phyloP scores from a whole-genome alignment of 331 rosid genomes.

The Dryas integrifolia region DNA sequence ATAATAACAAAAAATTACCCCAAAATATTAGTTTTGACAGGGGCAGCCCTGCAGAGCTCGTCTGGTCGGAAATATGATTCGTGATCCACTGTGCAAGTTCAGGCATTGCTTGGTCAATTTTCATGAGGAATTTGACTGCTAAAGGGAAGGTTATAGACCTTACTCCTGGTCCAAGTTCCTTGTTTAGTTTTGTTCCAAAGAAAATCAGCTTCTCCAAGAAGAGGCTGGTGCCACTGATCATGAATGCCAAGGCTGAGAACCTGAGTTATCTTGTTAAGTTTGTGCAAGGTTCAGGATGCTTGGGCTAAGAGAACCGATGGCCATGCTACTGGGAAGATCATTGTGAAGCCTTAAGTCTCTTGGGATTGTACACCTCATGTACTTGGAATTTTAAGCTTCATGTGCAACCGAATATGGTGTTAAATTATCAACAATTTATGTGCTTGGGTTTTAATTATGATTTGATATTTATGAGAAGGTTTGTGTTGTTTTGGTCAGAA shows the following conservation, averaged over 20 bases:
- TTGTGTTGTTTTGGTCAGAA: no score
- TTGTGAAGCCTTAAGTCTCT: constrained; percentile 41
- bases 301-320: constrained; percentile 77
- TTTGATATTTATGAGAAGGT: no score
- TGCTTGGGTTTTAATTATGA: no score
- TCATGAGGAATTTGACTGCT: constrained; percentile 50
- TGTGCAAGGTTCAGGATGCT: constrained; percentile 67
- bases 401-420: not conserved
- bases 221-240: constrained; percentile 44
- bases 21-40: constrained; percentile 7
- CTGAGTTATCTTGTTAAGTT: constrained; percentile 42
- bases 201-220: constrained; percentile 70
- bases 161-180: constrained; percentile 36
- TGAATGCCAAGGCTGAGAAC: constrained; percentile 43
- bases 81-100: constrained; percentile 49
- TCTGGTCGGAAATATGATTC: constrained; percentile 63
- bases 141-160: constrained; percentile 63
- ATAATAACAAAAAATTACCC: no score
- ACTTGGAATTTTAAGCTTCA: no score
- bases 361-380: not conserved
- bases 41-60: constrained; percentile 66
- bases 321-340: constrained; percentile 79
- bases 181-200: constrained; percentile 42
- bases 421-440: no score
- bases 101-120: constrained; percentile 66